Evolutionary conservation across 2,329 filamentous ascomycete genomes (phyloP).

Genomic region (Xenosphaeropsis pyriputrescens): DNA sequence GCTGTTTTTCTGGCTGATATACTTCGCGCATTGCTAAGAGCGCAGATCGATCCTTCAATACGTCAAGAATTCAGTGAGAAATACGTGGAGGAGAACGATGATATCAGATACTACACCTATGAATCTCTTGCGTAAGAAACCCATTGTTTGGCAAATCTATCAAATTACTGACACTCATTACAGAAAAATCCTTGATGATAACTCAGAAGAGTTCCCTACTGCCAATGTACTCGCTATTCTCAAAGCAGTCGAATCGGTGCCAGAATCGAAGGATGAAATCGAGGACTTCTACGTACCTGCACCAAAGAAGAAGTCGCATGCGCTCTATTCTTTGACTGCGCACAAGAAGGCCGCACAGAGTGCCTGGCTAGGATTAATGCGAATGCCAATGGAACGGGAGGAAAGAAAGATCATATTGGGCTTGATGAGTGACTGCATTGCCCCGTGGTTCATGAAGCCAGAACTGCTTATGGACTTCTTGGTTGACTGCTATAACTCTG

Average conservation of each 20-base stretch:
- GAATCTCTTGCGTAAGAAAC: slow-evolving; percentile 51
- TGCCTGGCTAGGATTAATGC: slow-evolving; percentile 71
- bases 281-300: slow-evolving; percentile 52
- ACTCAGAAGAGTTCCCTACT: slow-evolving; percentile 11
- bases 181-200: slow-evolving; percentile 20
- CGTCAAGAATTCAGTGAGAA: slow-evolving; percentile 62
- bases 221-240: slow-evolving; percentile 47
- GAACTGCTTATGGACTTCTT: slow-evolving; percentile 93
- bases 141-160: slow-evolving; percentile 33
- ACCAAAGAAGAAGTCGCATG: slow-evolving; percentile 53
- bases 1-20: slow-evolving; percentile 50
- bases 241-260: slow-evolving; percentile 54
- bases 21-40: slow-evolving; percentile 43
- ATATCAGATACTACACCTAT: slow-evolving; percentile 75
- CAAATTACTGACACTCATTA: slow-evolving; percentile 34
- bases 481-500: slow-evolving; percentile 81
- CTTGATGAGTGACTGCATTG: slow-evolving; percentile 62
- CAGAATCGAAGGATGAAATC: slow-evolving; percentile 49
- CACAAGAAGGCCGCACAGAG: slow-evolving; percentile 74
- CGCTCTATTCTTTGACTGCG: slow-evolving; percentile 46
- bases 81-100: slow-evolving; percentile 67
- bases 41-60: slow-evolving; percentile 40
- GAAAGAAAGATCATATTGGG: slow-evolving; percentile 69
- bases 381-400: slow-evolving; percentile 47
- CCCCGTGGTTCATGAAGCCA: slow-evolving; percentile 78